Conservation (phyloP, 208 protist species). For the Wallacemonas sp. region DNA sequence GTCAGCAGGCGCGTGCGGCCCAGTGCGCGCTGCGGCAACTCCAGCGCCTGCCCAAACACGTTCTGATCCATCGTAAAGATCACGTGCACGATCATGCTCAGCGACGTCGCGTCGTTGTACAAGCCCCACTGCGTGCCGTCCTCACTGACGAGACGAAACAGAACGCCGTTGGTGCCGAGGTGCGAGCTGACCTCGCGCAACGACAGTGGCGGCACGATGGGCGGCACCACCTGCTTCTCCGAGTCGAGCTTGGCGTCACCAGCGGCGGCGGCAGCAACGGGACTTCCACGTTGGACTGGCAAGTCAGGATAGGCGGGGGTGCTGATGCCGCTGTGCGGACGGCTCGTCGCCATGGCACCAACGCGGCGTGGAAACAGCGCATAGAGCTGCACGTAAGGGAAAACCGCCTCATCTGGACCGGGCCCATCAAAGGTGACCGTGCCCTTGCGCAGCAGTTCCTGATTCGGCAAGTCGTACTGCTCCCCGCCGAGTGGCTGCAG, state of each 20-base stretch:
- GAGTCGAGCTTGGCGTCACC: not conserved
- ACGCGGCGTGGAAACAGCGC: constrained; percentile 4
- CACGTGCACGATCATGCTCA: constrained; percentile 9
- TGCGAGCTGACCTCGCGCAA: not conserved
- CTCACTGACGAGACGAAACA: constrained; percentile 20
- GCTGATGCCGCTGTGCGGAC: not conserved
- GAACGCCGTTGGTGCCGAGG: not conserved
- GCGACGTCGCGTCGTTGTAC: constrained; percentile 15
- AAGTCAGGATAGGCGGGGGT: too few relatives aligned
- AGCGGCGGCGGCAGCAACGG: not conserved
- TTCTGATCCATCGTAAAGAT: constrained; percentile 14
- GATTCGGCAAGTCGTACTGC: not conserved
- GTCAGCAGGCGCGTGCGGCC: not conserved
- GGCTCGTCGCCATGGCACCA: not conserved
- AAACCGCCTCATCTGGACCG: constrained; percentile 4
- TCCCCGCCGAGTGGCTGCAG: not conserved
- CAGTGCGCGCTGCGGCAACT: not conserved
- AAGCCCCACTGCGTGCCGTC: constrained; percentile 15
- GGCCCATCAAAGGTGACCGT: not conserved
- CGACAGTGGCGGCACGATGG: not conserved
- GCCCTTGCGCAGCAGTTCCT: not conserved
- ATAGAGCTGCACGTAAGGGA: constrained; percentile 11
- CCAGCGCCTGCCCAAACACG: not conserved
- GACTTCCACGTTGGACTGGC: too few relatives aligned
- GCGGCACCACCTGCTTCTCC: too few relatives aligned